phyloP scores from a whole-genome alignment of 805 yeast species.

The Starmerella roubikii region DNA sequence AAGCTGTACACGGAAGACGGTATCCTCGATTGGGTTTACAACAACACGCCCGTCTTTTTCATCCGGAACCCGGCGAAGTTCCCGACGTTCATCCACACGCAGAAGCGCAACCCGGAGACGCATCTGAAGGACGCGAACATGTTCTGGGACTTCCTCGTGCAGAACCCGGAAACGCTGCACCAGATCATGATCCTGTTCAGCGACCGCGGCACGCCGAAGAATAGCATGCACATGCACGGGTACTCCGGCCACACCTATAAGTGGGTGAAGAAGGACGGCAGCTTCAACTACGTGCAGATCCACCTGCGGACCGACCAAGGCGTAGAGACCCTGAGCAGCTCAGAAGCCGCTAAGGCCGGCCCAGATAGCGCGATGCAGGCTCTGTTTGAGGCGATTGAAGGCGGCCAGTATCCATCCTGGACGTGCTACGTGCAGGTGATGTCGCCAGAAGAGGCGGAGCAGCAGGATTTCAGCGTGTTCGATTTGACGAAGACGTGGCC shows the following conservation, averaged over 20 bases:
- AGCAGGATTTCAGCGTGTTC: constrained; percentile 35
- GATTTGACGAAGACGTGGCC: constrained; percentile 51
- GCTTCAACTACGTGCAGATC: constrained; percentile 40
- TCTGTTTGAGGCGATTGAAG: constrained; percentile 34
- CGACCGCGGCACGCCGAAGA: constrained; percentile 45
- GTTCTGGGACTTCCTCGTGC: constrained; percentile 45
- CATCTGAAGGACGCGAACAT: constrained; percentile 41
- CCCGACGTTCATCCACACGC: constrained; percentile 54
- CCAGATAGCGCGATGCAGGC: constrained; percentile 40
- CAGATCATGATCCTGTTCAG: constrained; percentile 45
- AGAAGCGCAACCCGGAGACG: constrained; percentile 58
- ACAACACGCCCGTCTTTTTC: constrained; percentile 58
- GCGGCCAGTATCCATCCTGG: constrained; percentile 39
- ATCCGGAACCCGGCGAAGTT: constrained; percentile 52
- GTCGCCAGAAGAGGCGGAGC: constrained; percentile 43
- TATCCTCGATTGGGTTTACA: constrained; percentile 57
- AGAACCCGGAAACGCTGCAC: constrained; percentile 44
- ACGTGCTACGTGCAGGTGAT: constrained; percentile 45
- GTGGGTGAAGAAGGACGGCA: constrained; percentile 37
- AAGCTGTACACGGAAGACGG: constrained; percentile 59
- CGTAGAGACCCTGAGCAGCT: constrained; percentile 31
- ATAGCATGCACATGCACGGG: constrained; percentile 45
- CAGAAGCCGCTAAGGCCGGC: constrained; percentile 37
- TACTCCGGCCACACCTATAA: constrained; percentile 57
- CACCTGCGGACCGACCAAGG: constrained; percentile 42